Conservation (phyloP, 2,329 filamentous ascomycete genomes). For the Colletotrichum sp. region DNA sequence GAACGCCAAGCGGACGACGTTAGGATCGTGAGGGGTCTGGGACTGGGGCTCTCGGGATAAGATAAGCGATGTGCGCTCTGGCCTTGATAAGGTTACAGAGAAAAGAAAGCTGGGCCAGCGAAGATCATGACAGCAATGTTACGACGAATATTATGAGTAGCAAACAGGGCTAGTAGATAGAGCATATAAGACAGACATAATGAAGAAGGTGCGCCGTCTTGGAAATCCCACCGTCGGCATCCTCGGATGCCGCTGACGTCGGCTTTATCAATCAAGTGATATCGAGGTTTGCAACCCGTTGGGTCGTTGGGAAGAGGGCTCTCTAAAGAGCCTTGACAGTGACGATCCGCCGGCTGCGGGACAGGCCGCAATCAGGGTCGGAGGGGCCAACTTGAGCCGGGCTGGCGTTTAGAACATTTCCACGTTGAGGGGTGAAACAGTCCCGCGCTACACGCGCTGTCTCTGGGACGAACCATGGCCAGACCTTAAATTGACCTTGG, state of each 20-base stretch:
- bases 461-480: slow-evolving; percentile 16
- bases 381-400: background rate
- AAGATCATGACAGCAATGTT: background rate
- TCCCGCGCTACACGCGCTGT: background rate
- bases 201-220: background rate
- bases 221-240: background rate
- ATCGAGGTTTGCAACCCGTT: background rate
- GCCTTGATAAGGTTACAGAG: background rate
- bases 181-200: background rate
- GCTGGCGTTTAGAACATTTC: background rate
- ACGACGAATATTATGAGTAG: background rate
- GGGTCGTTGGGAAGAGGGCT: background rate
- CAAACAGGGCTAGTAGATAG: background rate
- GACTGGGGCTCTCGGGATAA: slow-evolving; percentile 8
- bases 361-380: background rate
- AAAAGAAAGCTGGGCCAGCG: background rate
- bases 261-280: background rate
- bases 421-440: background rate
- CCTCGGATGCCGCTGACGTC: too few relatives aligned
- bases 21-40: slow-evolving; percentile 73
- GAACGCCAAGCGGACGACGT: slow-evolving; percentile 81
- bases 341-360: background rate
- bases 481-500: slow-evolving; percentile 10
- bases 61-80: background rate
- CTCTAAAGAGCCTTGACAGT: background rate